Evolutionary conservation across 768 basidiomycete species (phyloP), one percentile per base, ranked within the genome.

Genomic region (Mycena vitilis): DNA sequence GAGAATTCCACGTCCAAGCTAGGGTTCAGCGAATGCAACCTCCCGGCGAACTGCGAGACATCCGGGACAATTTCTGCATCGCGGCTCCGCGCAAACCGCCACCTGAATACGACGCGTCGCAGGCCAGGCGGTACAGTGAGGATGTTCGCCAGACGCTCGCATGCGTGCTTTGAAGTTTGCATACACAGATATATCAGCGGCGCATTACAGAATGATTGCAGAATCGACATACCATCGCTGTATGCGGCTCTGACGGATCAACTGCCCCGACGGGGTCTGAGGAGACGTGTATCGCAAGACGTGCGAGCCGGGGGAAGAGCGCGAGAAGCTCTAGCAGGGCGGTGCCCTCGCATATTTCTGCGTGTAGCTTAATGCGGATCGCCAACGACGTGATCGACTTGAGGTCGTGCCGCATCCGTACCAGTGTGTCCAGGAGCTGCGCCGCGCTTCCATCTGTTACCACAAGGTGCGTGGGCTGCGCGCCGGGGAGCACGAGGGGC

Each of bases 271-370:
- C 44, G 16, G 15, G 9, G 53, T 55, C 53, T 5, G 53, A 55
- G 8, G 37, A 38, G 53, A 55, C 37, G 34, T 23, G 30, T 4
- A 55, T 13, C 5, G 53, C 25, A 23, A 40, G 55, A 56, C 37
- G 36, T 0, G 36, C 22, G 22, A 40, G 55, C 22, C 13, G 37
- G 18, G 55, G 55, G 22, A 57, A 57, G 38, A 38, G 55, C 20
- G 55, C 55, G 55, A 57, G 55, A 11, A 57, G 36, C 38, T 57
- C 55, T 16, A 42, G 38, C 23, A 57, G 40, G 30, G 12, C 38
- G 37, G 38, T 18, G 55, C 38, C 55, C 11, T 40, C 38, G 15
- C 55, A 57, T n/a, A 57, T 7, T 10, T 57, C 55, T 0, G 38
- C 40, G 40, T 57, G 30, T n/a, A 57, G 38, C 38, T 8, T 12